A percentile compares a stretch with the other conserved stretches of the same genome.
Evolutionary conservation across 495 filamentous ascomycete genomes (phyloP).

Genomic region (Filosporella fistucella): DNA sequence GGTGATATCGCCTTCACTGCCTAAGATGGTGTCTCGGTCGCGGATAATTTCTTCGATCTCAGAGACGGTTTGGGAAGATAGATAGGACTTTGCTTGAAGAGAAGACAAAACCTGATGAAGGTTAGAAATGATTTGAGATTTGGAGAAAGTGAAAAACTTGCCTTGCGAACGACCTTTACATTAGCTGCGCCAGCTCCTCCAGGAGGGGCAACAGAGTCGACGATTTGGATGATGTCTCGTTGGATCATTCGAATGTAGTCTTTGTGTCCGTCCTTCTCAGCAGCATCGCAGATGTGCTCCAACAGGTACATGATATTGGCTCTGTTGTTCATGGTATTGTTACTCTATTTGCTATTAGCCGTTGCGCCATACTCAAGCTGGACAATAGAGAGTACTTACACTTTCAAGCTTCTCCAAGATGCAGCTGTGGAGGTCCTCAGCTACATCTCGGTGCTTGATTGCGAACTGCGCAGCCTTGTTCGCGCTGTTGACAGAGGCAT

Average conservation of each 20-base stretch:
- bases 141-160: neutral
- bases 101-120: constrained; percentile 56
- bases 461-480: constrained; percentile 95
- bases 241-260: constrained; percentile 92
- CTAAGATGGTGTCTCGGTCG: constrained; percentile 46
- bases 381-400: constrained; percentile 46
- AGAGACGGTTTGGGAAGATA: constrained; percentile 59
- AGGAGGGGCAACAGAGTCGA: constrained; percentile 82
- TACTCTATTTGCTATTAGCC: neutral
- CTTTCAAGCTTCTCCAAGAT: constrained; percentile 92
- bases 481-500: constrained; percentile 80
- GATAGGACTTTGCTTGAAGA: constrained; percentile 61
- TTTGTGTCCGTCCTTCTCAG: constrained; percentile 63
- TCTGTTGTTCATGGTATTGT: constrained; percentile 84
- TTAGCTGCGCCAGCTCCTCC: constrained; percentile 92
- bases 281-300: constrained; percentile 88
- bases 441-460: constrained; percentile 83
- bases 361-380: neutral
- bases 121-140: neutral
- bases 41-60: constrained; percentile 79
- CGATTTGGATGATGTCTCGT: constrained; percentile 80
- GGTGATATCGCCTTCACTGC: constrained; percentile 13
- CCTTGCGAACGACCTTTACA: constrained; percentile 79
- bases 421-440: constrained; percentile 94
- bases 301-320: constrained; percentile 99